phyloP scores from a whole-genome alignment of 352 stramenopile genomes.

The Phytophthora ramorum region DNA sequence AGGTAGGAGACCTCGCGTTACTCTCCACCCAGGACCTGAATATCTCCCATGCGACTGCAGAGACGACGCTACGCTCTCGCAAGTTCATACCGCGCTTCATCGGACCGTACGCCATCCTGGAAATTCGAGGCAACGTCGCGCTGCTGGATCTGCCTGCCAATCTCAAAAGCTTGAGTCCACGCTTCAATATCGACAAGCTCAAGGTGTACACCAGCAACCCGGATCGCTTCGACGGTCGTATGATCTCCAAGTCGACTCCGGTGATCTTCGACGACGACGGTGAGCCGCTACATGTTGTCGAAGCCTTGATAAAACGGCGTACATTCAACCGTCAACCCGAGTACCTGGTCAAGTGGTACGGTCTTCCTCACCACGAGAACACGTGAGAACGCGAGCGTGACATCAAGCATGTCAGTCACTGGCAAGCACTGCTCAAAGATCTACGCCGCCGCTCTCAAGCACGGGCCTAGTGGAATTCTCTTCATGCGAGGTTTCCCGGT shows the following conservation, averaged over 20 bases:
- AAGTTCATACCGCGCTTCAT: slow-evolving; percentile 14
- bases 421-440: slow-evolving; percentile 1
- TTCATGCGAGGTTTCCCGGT: slow-evolving; percentile 6
- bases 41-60: slow-evolving; percentile 7
- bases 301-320: slow-evolving; percentile 9
- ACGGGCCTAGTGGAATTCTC: not conserved
- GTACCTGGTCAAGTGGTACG: slow-evolving; percentile 17
- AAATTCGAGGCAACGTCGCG: slow-evolving; percentile 14
- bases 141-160: slow-evolving; percentile 11
- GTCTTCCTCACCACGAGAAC: slow-evolving; percentile 2
- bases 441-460: not conserved
- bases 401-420: slow-evolving; percentile 11
- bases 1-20: slow-evolving; percentile 9
- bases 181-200: slow-evolving; percentile 24
- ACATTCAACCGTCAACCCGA: slow-evolving; percentile 11
- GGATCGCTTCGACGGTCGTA: not conserved
- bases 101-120: not conserved
- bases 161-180: slow-evolving; percentile 1
- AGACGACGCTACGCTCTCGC: slow-evolving; percentile 7
- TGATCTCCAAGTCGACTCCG: slow-evolving; percentile 10
- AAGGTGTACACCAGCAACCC: slow-evolving; percentile 19
- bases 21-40: slow-evolving; percentile 14
- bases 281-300: slow-evolving; percentile 6
- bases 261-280: slow-evolving; percentile 18
- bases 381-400: not conserved